These are phyloP conservation scores for Immersiporthe knoxdaviesiana DNA, from an alignment of 2,329 filamentous ascomycete species.

Conservation along the genomic window DNA sequence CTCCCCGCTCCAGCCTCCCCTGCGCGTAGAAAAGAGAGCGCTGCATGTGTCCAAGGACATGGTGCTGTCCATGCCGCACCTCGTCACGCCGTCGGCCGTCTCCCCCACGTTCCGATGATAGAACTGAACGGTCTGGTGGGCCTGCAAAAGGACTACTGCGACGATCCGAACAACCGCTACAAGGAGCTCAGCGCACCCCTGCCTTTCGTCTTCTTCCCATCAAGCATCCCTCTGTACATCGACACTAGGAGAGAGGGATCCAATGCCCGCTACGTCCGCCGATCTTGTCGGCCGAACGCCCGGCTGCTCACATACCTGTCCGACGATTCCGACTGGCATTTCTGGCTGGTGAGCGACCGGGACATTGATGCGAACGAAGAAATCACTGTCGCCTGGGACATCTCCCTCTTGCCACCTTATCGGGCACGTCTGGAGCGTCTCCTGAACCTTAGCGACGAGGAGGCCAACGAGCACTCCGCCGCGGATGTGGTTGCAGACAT, in stretches of 20 bases:
- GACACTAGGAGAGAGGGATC: slow-evolving; percentile 90
- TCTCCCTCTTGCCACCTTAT: slow-evolving; percentile 59
- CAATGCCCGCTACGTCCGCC: slow-evolving; percentile 81
- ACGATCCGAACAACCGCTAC: slow-evolving; percentile 69
- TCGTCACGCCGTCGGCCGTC: slow-evolving; percentile 57
- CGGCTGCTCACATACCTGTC: slow-evolving; percentile 84
- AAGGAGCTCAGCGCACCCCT: slow-evolving; percentile 64
- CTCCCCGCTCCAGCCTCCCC: slow-evolving; percentile 43
- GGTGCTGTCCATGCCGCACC: slow-evolving; percentile 71
- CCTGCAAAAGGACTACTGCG: slow-evolving; percentile 73
- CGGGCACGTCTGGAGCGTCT: slow-evolving; percentile 59
- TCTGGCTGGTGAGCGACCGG: slow-evolving; percentile 86
- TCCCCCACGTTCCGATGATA: slow-evolving; percentile 61
- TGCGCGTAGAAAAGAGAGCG: slow-evolving; percentile 58
- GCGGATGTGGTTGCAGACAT: slow-evolving; percentile 60
- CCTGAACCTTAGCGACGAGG: slow-evolving; percentile 66
- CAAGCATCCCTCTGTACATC: slow-evolving; percentile 86
- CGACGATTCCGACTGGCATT: slow-evolving; percentile 78
- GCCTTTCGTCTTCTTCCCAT: slow-evolving; percentile 86
- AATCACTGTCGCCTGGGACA: slow-evolving; percentile 71
- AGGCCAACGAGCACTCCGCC: slow-evolving; percentile 51
- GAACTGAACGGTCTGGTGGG: slow-evolving; percentile 81
- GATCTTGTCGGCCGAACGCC: slow-evolving; percentile 92
- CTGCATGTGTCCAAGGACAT: slow-evolving; percentile 50
- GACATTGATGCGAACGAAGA: slow-evolving; percentile 69